Evolutionary conservation across 2,329 filamentous ascomycete species (phyloP).

Genomic region (Lachnellula suecica): DNA sequence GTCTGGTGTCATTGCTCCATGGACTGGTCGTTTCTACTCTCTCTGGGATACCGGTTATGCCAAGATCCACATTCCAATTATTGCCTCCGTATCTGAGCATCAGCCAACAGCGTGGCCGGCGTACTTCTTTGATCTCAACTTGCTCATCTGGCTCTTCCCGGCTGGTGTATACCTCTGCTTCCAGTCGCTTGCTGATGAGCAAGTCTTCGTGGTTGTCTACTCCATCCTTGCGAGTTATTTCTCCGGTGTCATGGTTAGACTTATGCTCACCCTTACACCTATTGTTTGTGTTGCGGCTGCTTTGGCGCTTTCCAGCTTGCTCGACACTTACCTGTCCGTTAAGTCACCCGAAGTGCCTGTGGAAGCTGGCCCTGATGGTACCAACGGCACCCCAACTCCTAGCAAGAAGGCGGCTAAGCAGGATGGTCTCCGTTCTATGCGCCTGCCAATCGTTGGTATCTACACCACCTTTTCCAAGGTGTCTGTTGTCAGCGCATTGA

Average conservation of each 20-base stretch:
- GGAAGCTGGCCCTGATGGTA: slow-evolving; percentile 40
- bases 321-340: slow-evolving; percentile 79
- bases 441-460: slow-evolving; percentile 76
- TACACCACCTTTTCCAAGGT: slow-evolving; percentile 79
- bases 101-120: slow-evolving; percentile 98
- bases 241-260: slow-evolving; percentile 96
- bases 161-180: slow-evolving; percentile 99
- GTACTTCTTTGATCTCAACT: slow-evolving; percentile 98
- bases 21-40: slow-evolving; percentile 98
- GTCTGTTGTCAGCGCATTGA: slow-evolving; percentile 70
- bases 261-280: slow-evolving; percentile 96
- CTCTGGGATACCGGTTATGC: slow-evolving; percentile 98
- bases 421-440: slow-evolving; percentile 66
- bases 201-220: slow-evolving; percentile 97
- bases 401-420: slow-evolving; percentile 54
- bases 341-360: slow-evolving; percentile 58
- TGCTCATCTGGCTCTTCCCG: slow-evolving; percentile 98
- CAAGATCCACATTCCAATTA: slow-evolving; percentile 99
- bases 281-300: slow-evolving; percentile 94
- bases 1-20: slow-evolving; percentile 90
- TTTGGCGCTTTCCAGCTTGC: slow-evolving; percentile 80
- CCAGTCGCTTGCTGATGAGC: slow-evolving; percentile 88
- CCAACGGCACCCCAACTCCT: slow-evolving; percentile 40
- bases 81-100: slow-evolving; percentile 98
- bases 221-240: slow-evolving; percentile 97